Base-by-base conservation (phyloP, 306 rosid species). In the Lagenaria siceraria region DNA sequence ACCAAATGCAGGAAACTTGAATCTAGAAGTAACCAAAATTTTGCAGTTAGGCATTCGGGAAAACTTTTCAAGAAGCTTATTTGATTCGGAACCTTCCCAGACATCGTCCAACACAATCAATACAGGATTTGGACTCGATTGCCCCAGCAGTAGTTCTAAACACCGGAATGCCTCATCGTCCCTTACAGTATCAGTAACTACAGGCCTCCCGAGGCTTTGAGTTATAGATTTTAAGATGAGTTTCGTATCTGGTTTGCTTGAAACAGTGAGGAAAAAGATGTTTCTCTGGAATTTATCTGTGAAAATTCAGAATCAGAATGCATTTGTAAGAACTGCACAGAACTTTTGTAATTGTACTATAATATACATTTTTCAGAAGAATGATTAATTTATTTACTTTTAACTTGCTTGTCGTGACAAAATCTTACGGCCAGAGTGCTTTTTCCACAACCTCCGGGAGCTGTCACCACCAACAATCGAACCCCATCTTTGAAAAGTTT, bases 61-160 rank as follows among this genome's bases (percentile, higher is more conserved):
- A 19, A 75, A 55, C 78, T 75, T 54, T 9, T 54, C 65, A 54
- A 75, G 78, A 75, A 75, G 49, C 6, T 5, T 4, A n/a, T 29
- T 63, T 18, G 78, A 75, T 75, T 51, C 33, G 5, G 53, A 42
- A 42, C 74, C 74, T 17, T 53, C 42, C 78, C 63, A 75, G 10
- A 54, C 78, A 75, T 75, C 78, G 46, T 75, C 78, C 19, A 75
- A 13, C 63, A 75, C 78, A n/a, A 75, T 27, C 63, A 75, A 75
- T 54, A 53, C 53, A 42, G 74, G 74, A 11, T 68, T n/a, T 52
- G 6, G 52, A 35, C 65, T 35, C 21, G 4, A 8, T 35, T 54
- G 12, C 12, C 9, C 40, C 48, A 74, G 4, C 60, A 1, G 4
- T 10, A 6, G 49, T 54, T 54, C 78, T 54, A 54, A 54, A 35